Evolutionary conservation across 768 basidiomycete species (phyloP).

Genomic region (Lactarius evosmus): DNA sequence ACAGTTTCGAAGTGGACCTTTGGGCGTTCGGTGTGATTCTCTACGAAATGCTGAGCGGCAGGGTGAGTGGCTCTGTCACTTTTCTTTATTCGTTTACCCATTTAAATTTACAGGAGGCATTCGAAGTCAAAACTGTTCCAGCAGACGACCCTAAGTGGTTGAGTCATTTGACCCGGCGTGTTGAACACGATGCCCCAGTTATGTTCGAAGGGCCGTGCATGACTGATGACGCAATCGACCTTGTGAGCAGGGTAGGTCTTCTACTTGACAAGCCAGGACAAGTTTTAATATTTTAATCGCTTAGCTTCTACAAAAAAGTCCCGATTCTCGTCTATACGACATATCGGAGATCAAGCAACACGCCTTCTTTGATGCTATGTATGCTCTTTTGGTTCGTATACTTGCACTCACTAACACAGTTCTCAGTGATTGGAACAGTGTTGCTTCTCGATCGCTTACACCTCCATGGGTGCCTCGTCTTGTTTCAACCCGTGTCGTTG

Average conservation of each 20-base stretch:
- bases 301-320: slow-evolving; percentile 7
- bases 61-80: not conserved
- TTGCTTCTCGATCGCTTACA: slow-evolving; percentile 16
- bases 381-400: not conserved
- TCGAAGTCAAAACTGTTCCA: slow-evolving; percentile 5
- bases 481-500: not conserved
- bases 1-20: slow-evolving; percentile 24
- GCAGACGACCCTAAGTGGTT: slow-evolving; percentile 10
- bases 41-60: slow-evolving; percentile 19
- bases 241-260: slow-evolving; percentile 9
- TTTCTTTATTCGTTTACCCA: not conserved
- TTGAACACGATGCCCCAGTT: slow-evolving; percentile 9
- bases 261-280: not conserved
- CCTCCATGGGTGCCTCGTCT: slow-evolving; percentile 19
- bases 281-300: not conserved
- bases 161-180: slow-evolving; percentile 3
- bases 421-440: slow-evolving; percentile 14
- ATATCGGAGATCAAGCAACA: slow-evolving; percentile 15
- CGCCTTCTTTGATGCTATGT: slow-evolving; percentile 12
- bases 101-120: slow-evolving; percentile 11
- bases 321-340: slow-evolving; percentile 4
- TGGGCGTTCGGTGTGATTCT: slow-evolving; percentile 27
- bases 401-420: not conserved
- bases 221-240: slow-evolving; percentile 17
- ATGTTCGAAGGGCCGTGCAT: slow-evolving; percentile 4